Evolutionary conservation across 306 rosid genomes (phyloP), one percentile per base, ranked within the genome.

Genomic region (peach (Prunus persica)): DNA sequence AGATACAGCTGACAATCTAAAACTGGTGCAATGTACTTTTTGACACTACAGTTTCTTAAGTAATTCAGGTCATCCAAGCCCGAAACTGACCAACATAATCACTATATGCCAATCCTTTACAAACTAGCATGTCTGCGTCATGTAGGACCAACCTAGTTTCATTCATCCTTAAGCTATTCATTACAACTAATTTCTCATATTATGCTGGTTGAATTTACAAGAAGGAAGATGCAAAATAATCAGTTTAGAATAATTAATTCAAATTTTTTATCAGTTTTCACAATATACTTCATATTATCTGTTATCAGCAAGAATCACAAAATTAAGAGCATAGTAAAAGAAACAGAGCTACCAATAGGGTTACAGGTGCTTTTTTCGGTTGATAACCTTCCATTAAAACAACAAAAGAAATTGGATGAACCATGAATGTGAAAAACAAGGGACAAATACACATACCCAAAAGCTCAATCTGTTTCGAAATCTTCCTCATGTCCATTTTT

Each of bases 391-490:
- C 12, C 9, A 27, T 62, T 28, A 27, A 13, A 10, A 62, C 43
- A 62, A 68, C 57, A 68, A 47, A 46, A 68, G 47, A 34, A 15
- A 54, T 1, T 32, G 56, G 4, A 51, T 18, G 24, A 50, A 28
- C 2, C 2, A 51, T 10, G 24, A 50, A 28, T 3, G 18, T 50
- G 11, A 57, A 56, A 56, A 34, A 10, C 12, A 56, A 56, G 20
- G 20, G 66, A 5, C 30, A 72, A 25, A n/a, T 0, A 32, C 9
- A 38, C 54, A 22, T 72, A 72, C 66, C 76, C 38, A 72, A 41
- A 11, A 72, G 66, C 66, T 56, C 66, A 57, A 72, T 72, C 30
- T 62, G 66, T 25, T 72, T 72, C 3, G 2, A 13, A 22, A 72
- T 72, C 5, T 72, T 25, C 66, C 54, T 56, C 66, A 72, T 34